phyloP scores from a whole-genome alignment of 495 filamentous ascomycete genomes.

The Glonium stellatum region DNA sequence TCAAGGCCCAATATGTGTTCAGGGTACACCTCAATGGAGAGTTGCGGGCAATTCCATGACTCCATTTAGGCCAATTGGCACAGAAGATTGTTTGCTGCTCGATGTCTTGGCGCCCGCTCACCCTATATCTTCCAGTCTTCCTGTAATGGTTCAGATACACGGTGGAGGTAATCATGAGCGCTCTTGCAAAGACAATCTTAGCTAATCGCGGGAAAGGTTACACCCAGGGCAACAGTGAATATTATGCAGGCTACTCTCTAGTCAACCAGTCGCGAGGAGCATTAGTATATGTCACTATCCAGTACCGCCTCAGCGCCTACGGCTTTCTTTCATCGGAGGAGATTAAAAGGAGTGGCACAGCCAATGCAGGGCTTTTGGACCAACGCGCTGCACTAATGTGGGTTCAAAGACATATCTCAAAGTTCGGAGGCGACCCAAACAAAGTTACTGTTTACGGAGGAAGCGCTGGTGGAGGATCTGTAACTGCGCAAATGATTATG shows the following conservation, averaged over 20 bases:
- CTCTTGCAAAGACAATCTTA: not conserved
- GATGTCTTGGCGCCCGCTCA: conserved; percentile 21
- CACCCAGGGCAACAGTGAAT: not conserved
- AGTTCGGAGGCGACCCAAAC: not conserved
- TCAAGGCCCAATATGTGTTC: conserved; percentile 25
- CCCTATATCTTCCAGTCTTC: not conserved
- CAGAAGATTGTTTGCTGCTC: conserved; percentile 28
- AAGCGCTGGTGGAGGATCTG: conserved; percentile 21
- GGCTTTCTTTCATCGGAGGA: conserved; percentile 23
- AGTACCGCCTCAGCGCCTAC: conserved; percentile 25
- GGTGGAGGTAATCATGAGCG: not conserved
- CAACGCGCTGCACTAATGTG: conserved; percentile 26
- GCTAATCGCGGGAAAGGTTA: not conserved
- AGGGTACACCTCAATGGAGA: conserved; percentile 22
- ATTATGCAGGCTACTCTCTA: not conserved
- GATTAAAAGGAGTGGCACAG: conserved; percentile 21
- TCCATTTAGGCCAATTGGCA: conserved; percentile 8
- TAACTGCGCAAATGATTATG: conserved; percentile 27
- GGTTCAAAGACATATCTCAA: conserved; percentile 8
- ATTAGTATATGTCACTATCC: conserved; percentile 27
- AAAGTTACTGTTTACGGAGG: conserved; percentile 26
- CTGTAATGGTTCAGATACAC: not conserved
- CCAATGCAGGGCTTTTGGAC: conserved; percentile 28
- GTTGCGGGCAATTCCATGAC: conserved; percentile 6
- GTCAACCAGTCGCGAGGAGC: not conserved